Evolutionary conservation across 495 filamentous ascomycete genomes (phyloP).

Genomic region (Penicillium malachiteum): DNA sequence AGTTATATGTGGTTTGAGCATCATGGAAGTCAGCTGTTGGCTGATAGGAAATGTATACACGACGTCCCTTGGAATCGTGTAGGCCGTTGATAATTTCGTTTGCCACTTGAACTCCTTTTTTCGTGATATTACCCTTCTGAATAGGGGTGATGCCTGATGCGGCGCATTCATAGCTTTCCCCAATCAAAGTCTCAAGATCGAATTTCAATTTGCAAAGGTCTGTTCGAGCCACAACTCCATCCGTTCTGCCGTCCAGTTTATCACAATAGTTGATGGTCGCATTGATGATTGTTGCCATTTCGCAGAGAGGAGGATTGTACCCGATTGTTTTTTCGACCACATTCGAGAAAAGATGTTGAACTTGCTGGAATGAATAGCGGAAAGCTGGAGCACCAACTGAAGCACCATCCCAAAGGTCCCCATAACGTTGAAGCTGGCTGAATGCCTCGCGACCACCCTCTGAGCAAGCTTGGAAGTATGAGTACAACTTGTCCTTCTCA

Average conservation of each 20-base stretch:
- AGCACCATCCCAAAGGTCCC: slow-evolving; percentile 42
- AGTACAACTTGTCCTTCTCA: slow-evolving; percentile 40
- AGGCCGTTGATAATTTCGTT: slow-evolving; percentile 43
- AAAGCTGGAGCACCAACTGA: slow-evolving; percentile 50
- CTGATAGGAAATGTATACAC: slow-evolving; percentile 29
- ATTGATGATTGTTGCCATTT: slow-evolving; percentile 43
- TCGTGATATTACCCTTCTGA: slow-evolving; percentile 41
- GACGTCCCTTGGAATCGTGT: slow-evolving; percentile 39
- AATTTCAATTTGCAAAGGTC: slow-evolving; percentile 48
- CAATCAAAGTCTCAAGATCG: slow-evolving; percentile 38
- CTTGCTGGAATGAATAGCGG: slow-evolving; percentile 44
- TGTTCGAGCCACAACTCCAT: slow-evolving; percentile 48
- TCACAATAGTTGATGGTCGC: slow-evolving; percentile 47
- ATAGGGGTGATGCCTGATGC: background rate
- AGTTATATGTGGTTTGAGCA: too few relatives aligned
- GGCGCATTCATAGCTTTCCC: slow-evolving; percentile 45
- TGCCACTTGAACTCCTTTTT: slow-evolving; percentile 37
- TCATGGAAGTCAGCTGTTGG: too few relatives aligned
- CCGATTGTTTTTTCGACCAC: slow-evolving; percentile 35
- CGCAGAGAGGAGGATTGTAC: slow-evolving; percentile 46
- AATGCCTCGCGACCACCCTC: slow-evolving; percentile 48
- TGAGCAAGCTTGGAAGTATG: slow-evolving; percentile 51
- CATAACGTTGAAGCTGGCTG: slow-evolving; percentile 48
- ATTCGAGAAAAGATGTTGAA: slow-evolving; percentile 40
- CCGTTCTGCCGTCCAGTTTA: slow-evolving; percentile 43